Conservation (phyloP, 768 basidiomycete genomes). For the Gelatoporia subvermispora region DNA sequence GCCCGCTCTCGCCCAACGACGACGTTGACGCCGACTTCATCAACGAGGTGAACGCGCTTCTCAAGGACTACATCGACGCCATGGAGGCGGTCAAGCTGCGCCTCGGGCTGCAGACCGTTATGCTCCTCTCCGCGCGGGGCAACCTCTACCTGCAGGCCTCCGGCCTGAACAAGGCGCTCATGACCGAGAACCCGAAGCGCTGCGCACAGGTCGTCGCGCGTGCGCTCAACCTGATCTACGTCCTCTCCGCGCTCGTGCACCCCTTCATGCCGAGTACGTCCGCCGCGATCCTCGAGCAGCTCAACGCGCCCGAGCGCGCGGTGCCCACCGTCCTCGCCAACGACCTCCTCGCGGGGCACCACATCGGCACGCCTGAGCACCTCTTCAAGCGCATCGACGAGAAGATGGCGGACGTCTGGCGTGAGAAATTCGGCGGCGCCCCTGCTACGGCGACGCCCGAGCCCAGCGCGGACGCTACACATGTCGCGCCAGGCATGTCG, state of each 20-base stretch:
- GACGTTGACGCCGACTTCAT: slow-evolving; percentile 71
- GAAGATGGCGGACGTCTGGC: slow-evolving; percentile 80
- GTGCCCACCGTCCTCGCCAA: slow-evolving; percentile 69
- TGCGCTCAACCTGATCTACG: slow-evolving; percentile 89
- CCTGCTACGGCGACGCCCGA: slow-evolving; percentile 31
- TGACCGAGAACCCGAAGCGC: slow-evolving; percentile 73
- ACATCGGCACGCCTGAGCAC: slow-evolving; percentile 80
- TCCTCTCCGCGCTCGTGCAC: slow-evolving; percentile 77
- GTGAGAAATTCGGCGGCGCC: slow-evolving; percentile 71
- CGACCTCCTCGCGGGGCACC: slow-evolving; percentile 86
- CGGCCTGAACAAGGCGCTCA: slow-evolving; percentile 84
- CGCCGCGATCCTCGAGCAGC: slow-evolving; percentile 73
- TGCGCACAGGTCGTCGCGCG: slow-evolving; percentile 89
- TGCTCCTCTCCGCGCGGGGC: slow-evolving; percentile 84
- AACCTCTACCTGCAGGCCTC: slow-evolving; percentile 95
- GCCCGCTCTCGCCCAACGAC: slow-evolving; percentile 66
- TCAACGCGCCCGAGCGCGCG: slow-evolving; percentile 82
- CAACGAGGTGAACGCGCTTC: slow-evolving; percentile 67
- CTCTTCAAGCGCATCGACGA: slow-evolving; percentile 95
- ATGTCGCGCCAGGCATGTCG: slow-evolving; percentile 45
- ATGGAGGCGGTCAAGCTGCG: slow-evolving; percentile 94
- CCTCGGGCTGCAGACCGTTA: slow-evolving; percentile 79
- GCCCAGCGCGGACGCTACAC: slow-evolving; percentile 35
- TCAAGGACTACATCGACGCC: slow-evolving; percentile 75
- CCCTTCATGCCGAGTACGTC: slow-evolving; percentile 97